A percentile compares a stretch with the other conserved stretches of the same genome.
phyloP scores from a whole-genome alignment of 257 asterid genomes.

The Sherardia arvensis region DNA sequence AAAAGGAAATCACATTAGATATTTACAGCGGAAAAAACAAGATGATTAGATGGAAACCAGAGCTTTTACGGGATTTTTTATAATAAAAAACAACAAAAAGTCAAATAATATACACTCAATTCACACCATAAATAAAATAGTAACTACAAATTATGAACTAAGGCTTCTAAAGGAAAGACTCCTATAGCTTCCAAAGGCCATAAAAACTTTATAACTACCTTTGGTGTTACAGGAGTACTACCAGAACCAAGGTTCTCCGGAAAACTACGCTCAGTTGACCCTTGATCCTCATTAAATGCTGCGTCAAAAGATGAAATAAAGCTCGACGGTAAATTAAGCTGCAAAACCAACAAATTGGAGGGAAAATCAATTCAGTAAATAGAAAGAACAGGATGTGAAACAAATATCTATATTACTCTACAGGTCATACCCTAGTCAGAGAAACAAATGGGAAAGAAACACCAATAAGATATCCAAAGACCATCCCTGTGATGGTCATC shows the following conservation, averaged over 20 bases:
- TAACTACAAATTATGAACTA: not conserved
- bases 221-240: slow-evolving; percentile 71
- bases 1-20: not conserved
- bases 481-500: slow-evolving; percentile 82
- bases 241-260: slow-evolving; percentile 95
- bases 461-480: slow-evolving; percentile 87
- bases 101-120: not conserved
- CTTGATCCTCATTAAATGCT: slow-evolving; percentile 39
- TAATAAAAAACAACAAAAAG: not conserved
- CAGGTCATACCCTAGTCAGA: slow-evolving; percentile 53
- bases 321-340: slow-evolving; percentile 82
- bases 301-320: slow-evolving; percentile 55
- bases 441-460: slow-evolving; percentile 88
- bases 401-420: slow-evolving; percentile 11
- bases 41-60: not conserved
- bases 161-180: not conserved
- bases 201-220: slow-evolving; percentile 39
- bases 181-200: not conserved
- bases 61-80: not conserved
- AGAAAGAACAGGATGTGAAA: not conserved
- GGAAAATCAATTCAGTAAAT: not conserved
- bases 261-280: slow-evolving; percentile 47
- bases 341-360: slow-evolving; percentile 17
- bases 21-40: not conserved
- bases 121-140: not conserved